Evolutionary conservation across 108 stramenopile species (phyloP), one percentile per base, ranked within the genome.

Genomic region (Nitzschia sp.): DNA sequence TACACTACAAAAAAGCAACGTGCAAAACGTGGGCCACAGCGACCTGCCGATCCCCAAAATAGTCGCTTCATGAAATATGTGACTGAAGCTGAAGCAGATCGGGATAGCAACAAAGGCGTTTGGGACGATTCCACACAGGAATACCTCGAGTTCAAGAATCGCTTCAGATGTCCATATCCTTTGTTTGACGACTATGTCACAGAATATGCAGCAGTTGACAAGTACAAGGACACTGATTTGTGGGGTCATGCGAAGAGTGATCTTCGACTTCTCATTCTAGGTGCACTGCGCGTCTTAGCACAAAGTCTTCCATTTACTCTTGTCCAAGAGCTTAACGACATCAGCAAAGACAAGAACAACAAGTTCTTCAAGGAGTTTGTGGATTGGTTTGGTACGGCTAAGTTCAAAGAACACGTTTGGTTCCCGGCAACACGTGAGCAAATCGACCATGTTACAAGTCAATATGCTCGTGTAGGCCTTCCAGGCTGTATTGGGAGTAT

Each of bases 401-500:
- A 24, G 5, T 19, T 19, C n/a, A n/a, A 54, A 54, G n/a, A 54
- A 54, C 21, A n/a, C 6, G 6, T 54, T n/a, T 5, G 5, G 53
- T 23, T 54, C 6, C 53, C 53, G 11, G 6, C 18, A n/a, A 6
- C n/a, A 6, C 5, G 6, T 5, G 53, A 54, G 6, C 18, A 54
- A 24, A n/a, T 54, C 6, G 13, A n/a, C 11, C 53, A 54, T n/a
- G 53, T 54, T n/a, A n/a, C 6, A 6, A 19, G n/a, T 6, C 6
- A 17, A n/a, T 80, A 80, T 48, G 32, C 38, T 0, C n/a, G 0
- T 1, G 17, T 34, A 2, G 42, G 61, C 34, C 59, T 76, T 2
- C 80, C 80, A 27, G 80, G 75, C 18, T 68, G 66, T 61, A 64
- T 38, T 1, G 75, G 80, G 29, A 63, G 28, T 18, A 63, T 81